Conservation (phyloP, 805 yeast genomes). For the Candida khao-thaluensis region DNA sequence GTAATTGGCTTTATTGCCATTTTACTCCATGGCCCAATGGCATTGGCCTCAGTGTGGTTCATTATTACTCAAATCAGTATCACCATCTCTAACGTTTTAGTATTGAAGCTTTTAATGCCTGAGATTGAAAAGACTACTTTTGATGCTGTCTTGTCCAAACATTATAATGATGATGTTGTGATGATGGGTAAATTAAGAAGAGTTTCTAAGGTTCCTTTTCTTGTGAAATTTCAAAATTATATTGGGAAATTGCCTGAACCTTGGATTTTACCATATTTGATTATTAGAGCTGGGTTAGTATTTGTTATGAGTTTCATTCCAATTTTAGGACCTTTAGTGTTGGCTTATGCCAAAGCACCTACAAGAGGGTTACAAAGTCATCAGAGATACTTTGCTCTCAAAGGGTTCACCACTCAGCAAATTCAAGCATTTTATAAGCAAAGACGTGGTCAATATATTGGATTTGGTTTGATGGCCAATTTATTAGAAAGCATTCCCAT, state of each 20-base stretch:
- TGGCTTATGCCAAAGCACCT: conserved; percentile 52
- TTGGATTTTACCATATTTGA: conserved; percentile 41
- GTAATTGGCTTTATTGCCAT: conserved; percentile 41
- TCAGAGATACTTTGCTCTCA: conserved; percentile 54
- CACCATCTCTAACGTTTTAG: conserved; percentile 41
- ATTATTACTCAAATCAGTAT: conserved; percentile 44
- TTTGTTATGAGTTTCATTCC: conserved; percentile 52
- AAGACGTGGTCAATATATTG: conserved; percentile 42
- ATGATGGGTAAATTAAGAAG: conserved; percentile 36
- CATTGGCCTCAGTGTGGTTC: conserved; percentile 45
- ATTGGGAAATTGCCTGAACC: conserved; percentile 34
- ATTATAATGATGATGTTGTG: conserved; percentile 47
- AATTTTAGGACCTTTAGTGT: conserved; percentile 54
- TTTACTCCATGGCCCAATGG: conserved; percentile 51
- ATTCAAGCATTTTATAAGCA: conserved; percentile 34
- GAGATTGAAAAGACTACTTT: conserved; percentile 46
- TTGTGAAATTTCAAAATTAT: conserved; percentile 26
- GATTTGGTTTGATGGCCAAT: conserved; percentile 54
- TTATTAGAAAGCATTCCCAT: conserved; percentile 55
- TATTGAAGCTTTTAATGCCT: conserved; percentile 45
- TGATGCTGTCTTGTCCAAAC: conserved; percentile 47
- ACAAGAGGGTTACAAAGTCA: conserved; percentile 53
- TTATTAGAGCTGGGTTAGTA: conserved; percentile 33
- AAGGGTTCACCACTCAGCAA: conserved; percentile 47
- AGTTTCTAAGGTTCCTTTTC: conserved; percentile 28